Evolutionary conservation across 2,329 filamentous ascomycete species (phyloP), one percentile per base, ranked within the genome.

Genomic region (Pleomassaria siparia): DNA sequence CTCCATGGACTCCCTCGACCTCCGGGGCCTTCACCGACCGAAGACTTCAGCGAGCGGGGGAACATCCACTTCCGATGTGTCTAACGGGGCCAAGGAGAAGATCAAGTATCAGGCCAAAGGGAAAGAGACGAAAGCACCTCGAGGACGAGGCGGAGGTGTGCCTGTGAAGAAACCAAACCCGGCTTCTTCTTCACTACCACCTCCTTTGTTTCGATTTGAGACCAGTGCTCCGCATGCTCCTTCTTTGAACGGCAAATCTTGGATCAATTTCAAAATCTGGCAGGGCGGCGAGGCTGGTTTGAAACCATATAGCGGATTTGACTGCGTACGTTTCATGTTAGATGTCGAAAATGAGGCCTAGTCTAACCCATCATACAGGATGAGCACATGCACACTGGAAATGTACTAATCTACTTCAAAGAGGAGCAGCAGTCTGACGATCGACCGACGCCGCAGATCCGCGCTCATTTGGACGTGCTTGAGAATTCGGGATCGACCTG

Each of bases 111-210:
- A 64, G 11, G 56, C 62, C 11, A 66, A 71, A 18, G 69, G 67
- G n/a, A 72, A 72, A 49, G 64, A 65, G 30, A 70, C 69, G 4
- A 62, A 63, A 35, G 67, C 67, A 21, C 70, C 70, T 12, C 56
- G 70, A 37, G 71, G 70, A 18, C 59, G 69, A 43, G 67, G 71
- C 10, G 70, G 68, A 15, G 71, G 70, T 4, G 70, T 72, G 1
- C 71, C 71, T 2, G 44, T 62, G 8, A 72, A 71, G 50, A 60
- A 50, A 29, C 44, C 56, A 7, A 50, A n/a, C n/a, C n/a, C n/a
- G n/a, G n/a, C 54, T 12, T 42, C 52, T 12, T 33, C 51, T 2
- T 51, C 60, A 16, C 30, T 37, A 12, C 47, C 56, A 9, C 44
- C 46, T 24, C 46, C 46, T 2, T 39, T 49, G 1, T 61, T 61